Evolutionary conservation across 139 green algal species (phyloP).

Genomic region (Chlorella sorokiniana): DNA sequence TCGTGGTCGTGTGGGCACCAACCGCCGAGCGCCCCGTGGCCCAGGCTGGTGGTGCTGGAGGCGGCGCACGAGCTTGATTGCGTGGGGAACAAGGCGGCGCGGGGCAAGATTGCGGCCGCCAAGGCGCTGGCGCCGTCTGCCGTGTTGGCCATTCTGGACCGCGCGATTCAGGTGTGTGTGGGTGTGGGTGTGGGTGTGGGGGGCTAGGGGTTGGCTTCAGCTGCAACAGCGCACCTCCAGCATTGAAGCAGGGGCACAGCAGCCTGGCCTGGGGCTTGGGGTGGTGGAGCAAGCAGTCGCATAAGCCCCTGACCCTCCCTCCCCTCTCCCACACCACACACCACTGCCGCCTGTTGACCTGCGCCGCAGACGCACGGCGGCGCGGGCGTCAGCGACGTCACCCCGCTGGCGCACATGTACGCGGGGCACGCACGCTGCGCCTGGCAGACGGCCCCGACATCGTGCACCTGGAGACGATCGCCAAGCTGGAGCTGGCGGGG

Average conservation of each 20-base stretch:
- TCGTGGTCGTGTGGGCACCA: too few species aligned
- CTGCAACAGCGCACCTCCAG: too few species aligned
- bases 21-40: neutral
- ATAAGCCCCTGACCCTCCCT: too few species aligned
- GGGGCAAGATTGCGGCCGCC: conserved; percentile 82
- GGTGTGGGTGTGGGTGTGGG: conserved; percentile 71
- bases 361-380: conserved; percentile 76
- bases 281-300: too few species aligned
- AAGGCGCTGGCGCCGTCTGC: conserved; percentile 88
- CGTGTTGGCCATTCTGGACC: conserved; percentile 80
- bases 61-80: conserved; percentile 82
- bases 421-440: conserved; percentile 87
- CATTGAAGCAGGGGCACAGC: too few species aligned
- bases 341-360: neutral
- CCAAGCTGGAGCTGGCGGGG: conserved; percentile 75
- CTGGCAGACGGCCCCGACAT: conserved; percentile 97
- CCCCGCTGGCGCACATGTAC: conserved; percentile 85
- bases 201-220: too few species aligned
- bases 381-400: conserved; percentile 83
- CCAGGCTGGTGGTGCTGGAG: conserved; percentile 77
- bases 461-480: conserved; percentile 94
- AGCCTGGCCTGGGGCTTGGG: too few species aligned
- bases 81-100: conserved; percentile 83
- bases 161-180: conserved; percentile 87
- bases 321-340: neutral